Evolutionary conservation across 2,329 filamentous ascomycete genomes (phyloP), one percentile per base, ranked within the genome.

Genomic region (Aspergillus neoniger): DNA sequence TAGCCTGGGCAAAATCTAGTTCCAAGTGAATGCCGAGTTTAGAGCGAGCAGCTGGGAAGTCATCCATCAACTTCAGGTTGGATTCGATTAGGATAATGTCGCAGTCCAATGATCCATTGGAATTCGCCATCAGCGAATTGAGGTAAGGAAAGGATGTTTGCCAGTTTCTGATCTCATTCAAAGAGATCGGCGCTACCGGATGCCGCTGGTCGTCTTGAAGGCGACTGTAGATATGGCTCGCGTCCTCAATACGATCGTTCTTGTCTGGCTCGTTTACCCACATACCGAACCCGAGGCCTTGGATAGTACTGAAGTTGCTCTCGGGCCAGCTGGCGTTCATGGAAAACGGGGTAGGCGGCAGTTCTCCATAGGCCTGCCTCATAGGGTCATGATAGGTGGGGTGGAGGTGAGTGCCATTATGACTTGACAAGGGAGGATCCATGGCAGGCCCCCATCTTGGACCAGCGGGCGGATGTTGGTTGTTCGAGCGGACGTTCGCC

Each of bases 31-130:
- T 80, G 1, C 76, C 78, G 3, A 81, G 68, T 41, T 70, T 74
- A 25, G 78, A 80, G 15, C 74, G 69, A 1, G 71, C 64, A 6
- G 75, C 76, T 41, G 79, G 79, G 56, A 78, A 80, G 58, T 80
- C 75, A 12, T 70, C 69, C 77, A 80, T 80, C 23, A 81, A 64
- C 57, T 78, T 65, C 21, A 81, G 72, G 51, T 74, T 79, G 3
- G 75, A 72, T 61, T 82, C 78, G 19, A 82, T 67, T 8, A 80
- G 62, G 39, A 81, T 77, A 4, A 81, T 71, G 44, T 81, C 78
- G 55, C 76, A 78, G 28, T 76, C 71, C 10, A 76, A 53, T 2
- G 74, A 66, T 15, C 70, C 69, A 38, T 71, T 71, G 14, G 69
- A 59, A 21, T 75, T 70, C 36, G 77, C 70, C 28, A 78, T 65